Base-by-base conservation (phyloP, 768 basidiomycete species). In the Dacryopinax primogenitus region DNA sequence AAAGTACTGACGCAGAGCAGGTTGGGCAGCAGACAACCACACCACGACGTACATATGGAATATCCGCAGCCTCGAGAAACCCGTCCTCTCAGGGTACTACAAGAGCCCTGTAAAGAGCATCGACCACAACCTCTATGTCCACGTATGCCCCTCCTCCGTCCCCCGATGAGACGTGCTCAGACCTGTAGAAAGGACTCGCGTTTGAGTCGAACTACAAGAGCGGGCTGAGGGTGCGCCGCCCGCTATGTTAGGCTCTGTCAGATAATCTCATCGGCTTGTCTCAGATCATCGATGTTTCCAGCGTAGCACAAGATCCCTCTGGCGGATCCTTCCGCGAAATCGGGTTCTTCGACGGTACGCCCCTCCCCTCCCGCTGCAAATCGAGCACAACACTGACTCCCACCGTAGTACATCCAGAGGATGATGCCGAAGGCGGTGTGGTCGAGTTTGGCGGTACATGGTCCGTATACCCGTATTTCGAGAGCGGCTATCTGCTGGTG, bases 151-250 rank as follows among this genome's bases (percentile, higher is more conserved):
- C 51, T 58, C 51, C 30, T 30, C 26, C 4, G 15, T 58, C 18
- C 32, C 18, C 13, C 7, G 9, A 9, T 18, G 26, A 3, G 9
- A 26, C 13, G 26, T 58, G 26, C 4, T 13, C 26, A 26, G 32
- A 28, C 26, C 26, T 58, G 26, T 18, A 58, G 51, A 58, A 58
- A 3, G 51, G 51, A 15, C 51, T 58, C 9, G 51, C 51, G 11
- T 58, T 28, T 30, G 51, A 58, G 51, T 58, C 51, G 11, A 58
- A 58, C 51, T 58, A 58, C 51, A 58, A 58, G 51, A 58, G 51
- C 51, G 51, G 51, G 12, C 51, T 58, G 13, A 58, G 51, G 51
- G 51, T 58, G 18, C 26, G 51, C 32, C 26, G 2, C 18, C 4
- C 26, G 3, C 32, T 11, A 2, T 58, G 18, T 7, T 44, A 18